Base-by-base conservation (phyloP, 2,329 filamentous ascomycete genomes). In the Colletotrichum aenigma region DNA sequence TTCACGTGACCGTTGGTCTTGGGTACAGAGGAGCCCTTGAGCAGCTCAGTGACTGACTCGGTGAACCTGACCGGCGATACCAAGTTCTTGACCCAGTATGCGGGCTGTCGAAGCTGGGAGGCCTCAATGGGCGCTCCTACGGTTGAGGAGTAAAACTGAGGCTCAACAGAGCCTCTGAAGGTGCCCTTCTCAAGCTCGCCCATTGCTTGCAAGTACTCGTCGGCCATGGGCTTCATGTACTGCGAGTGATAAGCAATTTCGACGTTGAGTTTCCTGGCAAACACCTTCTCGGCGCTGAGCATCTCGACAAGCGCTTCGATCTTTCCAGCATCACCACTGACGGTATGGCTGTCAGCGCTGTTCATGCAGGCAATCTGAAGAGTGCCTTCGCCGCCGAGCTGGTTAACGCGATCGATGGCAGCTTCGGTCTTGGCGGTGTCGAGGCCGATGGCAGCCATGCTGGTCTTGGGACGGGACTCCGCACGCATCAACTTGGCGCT, bases 181-280 rank as follows among this genome's bases (percentile, higher is more conserved):
- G 15, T 13, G 18, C 74, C 72, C 12, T 56, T 16, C 30, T 67
- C 43, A 16, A 74, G 32, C 15, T 62, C 66, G n/a, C 62, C 65
- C 30, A 77, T 72, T 4, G 71, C 73, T 13, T 38, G 74, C 26
- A 76, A 72, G 70, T 88, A 88, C 28, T 83, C 82, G 1, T 82
- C 78, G 48, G 83, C 82, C 12, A 87, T 81, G 2, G 81, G 76
- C 36, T 78, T 84, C 89, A 91, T 91, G 77, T 90, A 88, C 36
- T 86, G 83, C 0, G 89, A 91, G 79, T 91, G 90, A 60, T 91
- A 91, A 1, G 89, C 89, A 13, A 87, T 85, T 12, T 88, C 86
- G 9, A 91, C 87, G 8, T 85, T 84, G 4, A 91, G 84, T 55
- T 86, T 87, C 32, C 87, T 85, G 70, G 87, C 86, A 79, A 91